phyloP scores from a whole-genome alignment of 2,329 filamentous ascomycete species.

The Fusarium subtropicale region DNA sequence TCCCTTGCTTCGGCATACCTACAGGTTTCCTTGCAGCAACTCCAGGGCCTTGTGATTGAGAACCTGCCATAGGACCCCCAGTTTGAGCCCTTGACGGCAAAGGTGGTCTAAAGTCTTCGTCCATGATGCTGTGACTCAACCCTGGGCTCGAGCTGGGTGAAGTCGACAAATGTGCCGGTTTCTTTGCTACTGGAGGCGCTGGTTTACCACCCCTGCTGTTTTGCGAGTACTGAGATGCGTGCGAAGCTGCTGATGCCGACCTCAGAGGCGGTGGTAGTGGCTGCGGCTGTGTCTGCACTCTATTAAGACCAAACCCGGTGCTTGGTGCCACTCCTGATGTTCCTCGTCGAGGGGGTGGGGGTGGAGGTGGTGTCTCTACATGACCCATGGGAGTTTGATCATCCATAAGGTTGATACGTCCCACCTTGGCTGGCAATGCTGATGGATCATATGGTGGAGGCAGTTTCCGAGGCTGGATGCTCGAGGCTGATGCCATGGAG shows the following conservation, averaged over 20 bases:
- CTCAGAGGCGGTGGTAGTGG: slow-evolving; percentile 48
- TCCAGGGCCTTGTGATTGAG: slow-evolving; percentile 23
- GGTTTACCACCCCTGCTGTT: slow-evolving; percentile 53
- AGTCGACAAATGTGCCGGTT: slow-evolving; percentile 66
- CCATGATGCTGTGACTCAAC: slow-evolving; percentile 32
- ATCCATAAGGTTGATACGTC: slow-evolving; percentile 58
- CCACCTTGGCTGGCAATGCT: slow-evolving; percentile 59
- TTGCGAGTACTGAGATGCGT: slow-evolving; percentile 50
- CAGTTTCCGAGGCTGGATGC: slow-evolving; percentile 61
- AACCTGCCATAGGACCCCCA: slow-evolving; percentile 18
- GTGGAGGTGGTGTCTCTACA: slow-evolving; percentile 58
- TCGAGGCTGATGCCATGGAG: slow-evolving; percentile 58
- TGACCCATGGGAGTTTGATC: slow-evolving; percentile 49
- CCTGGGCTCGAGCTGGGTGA: slow-evolving; percentile 45
- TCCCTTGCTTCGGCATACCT: slow-evolving; percentile 39
- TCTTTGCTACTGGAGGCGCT: slow-evolving; percentile 71
- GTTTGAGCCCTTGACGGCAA: slow-evolving; percentile 43
- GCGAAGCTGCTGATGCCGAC: slow-evolving; percentile 53
- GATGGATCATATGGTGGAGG: slow-evolving; percentile 64
- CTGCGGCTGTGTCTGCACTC: slow-evolving; percentile 46
- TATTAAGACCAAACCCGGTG: slow-evolving; percentile 39
- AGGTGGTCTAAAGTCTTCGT: slow-evolving; percentile 45
- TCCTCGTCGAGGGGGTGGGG: slow-evolving; percentile 59
- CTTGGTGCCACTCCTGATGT: slow-evolving; percentile 38
- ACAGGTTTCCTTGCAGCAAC: slow-evolving; percentile 44